Base-by-base conservation (phyloP, 495 filamentous ascomycete species). In the Usnea hakonensis region DNA sequence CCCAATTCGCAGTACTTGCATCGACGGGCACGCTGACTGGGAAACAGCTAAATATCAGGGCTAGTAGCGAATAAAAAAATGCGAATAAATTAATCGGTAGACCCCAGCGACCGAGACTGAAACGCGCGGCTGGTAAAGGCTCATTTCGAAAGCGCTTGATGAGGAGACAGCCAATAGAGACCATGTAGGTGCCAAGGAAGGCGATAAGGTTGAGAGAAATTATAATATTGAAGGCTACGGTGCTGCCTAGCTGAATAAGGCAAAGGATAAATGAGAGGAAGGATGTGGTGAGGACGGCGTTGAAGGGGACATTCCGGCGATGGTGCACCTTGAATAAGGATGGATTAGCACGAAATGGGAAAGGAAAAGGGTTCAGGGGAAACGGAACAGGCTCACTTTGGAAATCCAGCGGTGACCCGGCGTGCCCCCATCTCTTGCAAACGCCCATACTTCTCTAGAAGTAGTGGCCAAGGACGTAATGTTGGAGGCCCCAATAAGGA, bases 161-260 rank as follows among this genome's bases (percentile, higher is more conserved):
- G 3, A 78, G 71, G 5, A 81, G 68, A 50, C 75, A 76, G 26
- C 44, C 61, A 52, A 76, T 74, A 8, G 70, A 70, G 53, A 78
- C 70, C 14, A 74, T 63, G 46, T 78, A 79, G 8, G 78, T 72
- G 26, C 71, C 67, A 33, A 76, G 69, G 30, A 80, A 60, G 6
- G 76, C 74, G 30, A 65, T 70, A 0, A 74, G 69, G 3, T 52
- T 52, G 48, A 52, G 48, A 4, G 48, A 52, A 7, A 52, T 52
- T 28, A 52, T 74, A 36, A 76, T 76, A 64, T 80, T 78, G 67
- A 85, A 78, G 14, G 81, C 83, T 0, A 75, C 72, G 2, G 73
- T 62, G 1, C 77, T 81, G 21, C 80, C 82, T 46, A 86, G 77
- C 65, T 81, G 82, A 70, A 86, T 85, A 33, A 84, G 48, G 81